Evolutionary conservation across 2,329 filamentous ascomycete genomes (phyloP).

Genomic region (Talaromyces albobiverticillius): DNA sequence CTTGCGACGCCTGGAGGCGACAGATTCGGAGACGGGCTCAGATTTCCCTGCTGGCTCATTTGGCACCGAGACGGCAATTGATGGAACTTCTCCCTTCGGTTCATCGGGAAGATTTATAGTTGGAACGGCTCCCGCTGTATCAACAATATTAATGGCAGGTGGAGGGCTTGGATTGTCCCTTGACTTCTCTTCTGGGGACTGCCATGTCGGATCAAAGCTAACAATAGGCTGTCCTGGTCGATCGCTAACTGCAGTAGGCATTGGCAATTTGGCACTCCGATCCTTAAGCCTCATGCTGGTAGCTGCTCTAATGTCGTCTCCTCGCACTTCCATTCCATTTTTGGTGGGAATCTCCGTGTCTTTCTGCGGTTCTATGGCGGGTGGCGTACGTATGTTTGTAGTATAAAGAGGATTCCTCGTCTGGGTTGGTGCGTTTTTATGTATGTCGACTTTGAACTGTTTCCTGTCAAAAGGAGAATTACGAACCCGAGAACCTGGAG

Average conservation of each 20-base stretch:
- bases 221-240: constrained; percentile 89
- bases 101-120: constrained; percentile 52
- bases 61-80: constrained; percentile 29
- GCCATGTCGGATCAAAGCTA: constrained; percentile 87
- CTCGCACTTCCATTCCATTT: constrained; percentile 77
- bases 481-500: constrained; percentile 21
- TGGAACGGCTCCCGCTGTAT: constrained; percentile 44
- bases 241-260: constrained; percentile 87
- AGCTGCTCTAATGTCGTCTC: constrained; percentile 83
- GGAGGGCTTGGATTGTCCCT: constrained; percentile 22
- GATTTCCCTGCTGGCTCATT: constrained; percentile 16
- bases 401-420: constrained; percentile 79
- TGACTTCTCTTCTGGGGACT: constrained; percentile 51
- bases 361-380: constrained; percentile 22
- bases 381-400: constrained; percentile 54
- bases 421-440: constrained; percentile 78
- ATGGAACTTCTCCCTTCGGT: constrained; percentile 29
- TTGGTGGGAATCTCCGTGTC: constrained; percentile 58
- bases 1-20: constrained; percentile 19
- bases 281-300: constrained; percentile 87
- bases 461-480: constrained; percentile 45
- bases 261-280: constrained; percentile 81
- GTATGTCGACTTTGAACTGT: constrained; percentile 65
- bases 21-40: constrained; percentile 20
- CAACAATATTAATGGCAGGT: constrained; percentile 54